Percentiles rank a stretch among this genome's conserved stretches.
These are phyloP conservation scores for Xerocomellus chrysenteron DNA, from an alignment of 768 basidiomycete species.

Conservation along the genomic window DNA sequence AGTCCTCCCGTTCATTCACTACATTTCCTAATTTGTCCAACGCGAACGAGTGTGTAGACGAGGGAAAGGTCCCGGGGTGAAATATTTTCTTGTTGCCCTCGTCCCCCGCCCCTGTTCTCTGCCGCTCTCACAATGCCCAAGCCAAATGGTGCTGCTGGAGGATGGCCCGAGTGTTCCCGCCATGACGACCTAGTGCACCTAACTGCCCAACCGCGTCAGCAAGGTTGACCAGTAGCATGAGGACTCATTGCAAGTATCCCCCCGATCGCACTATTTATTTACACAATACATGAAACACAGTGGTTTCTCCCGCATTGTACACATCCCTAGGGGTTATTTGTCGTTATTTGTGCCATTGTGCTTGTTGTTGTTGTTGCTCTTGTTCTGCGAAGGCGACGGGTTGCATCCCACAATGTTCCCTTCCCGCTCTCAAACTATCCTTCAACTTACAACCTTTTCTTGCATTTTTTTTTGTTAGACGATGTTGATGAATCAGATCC, in stretches of 20 bases:
- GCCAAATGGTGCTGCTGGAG: constrained; percentile 1
- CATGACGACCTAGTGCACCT: no score
- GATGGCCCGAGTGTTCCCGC: no score
- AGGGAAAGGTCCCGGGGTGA: constrained; percentile 39
- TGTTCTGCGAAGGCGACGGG: constrained; percentile 14
- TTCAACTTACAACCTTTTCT: not conserved
- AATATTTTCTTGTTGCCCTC: constrained; percentile 42
- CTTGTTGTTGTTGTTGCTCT: constrained; percentile 5
- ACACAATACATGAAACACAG: no score
- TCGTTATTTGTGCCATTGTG: constrained; percentile 19
- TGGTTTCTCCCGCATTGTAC: no score
- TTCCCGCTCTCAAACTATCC: constrained; percentile 2
- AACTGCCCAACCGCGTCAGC: no score
- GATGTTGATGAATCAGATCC: constrained; percentile 35
- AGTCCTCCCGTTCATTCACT: constrained; percentile 80
- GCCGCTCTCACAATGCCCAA: constrained; percentile 26
- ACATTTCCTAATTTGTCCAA: constrained; percentile 76
- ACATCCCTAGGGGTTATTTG: constrained; percentile 8
- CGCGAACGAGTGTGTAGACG: constrained; percentile 64
- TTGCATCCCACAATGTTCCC: constrained; percentile 20
- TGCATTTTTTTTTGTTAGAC: not conserved
- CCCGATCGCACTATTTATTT: no score
- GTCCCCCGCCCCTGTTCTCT: constrained; percentile 60
- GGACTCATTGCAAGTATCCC: no score
- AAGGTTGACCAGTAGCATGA: no score